Conservation (phyloP, 345 rosid genomes). For the Pistacia integerrima region DNA sequence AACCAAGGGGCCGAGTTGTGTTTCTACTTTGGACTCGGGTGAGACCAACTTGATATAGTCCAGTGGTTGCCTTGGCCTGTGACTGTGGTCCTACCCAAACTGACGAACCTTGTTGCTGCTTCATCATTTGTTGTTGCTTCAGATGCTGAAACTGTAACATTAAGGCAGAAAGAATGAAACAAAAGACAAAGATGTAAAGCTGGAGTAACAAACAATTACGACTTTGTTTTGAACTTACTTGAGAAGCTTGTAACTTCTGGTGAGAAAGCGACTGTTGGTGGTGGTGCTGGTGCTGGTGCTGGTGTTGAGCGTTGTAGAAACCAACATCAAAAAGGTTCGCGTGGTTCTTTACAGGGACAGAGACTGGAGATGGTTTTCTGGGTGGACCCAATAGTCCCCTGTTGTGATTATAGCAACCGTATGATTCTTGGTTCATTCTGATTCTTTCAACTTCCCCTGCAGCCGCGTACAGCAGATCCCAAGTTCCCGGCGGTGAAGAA, state of each 20-base stretch:
- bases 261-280: slow-evolving; percentile 41
- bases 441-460: slow-evolving; percentile 55
- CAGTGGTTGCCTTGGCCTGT: slow-evolving; percentile 19
- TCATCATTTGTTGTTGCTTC: slow-evolving; percentile 35
- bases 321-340: slow-evolving; percentile 21
- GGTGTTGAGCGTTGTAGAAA: slow-evolving; percentile 15
- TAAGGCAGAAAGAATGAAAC: background rate
- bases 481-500: slow-evolving; percentile 43
- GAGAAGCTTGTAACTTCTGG: slow-evolving; percentile 58
- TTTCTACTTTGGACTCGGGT: slow-evolving; percentile 15
- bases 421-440: slow-evolving; percentile 31
- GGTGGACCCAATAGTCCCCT: slow-evolving; percentile 35
- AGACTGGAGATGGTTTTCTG: slow-evolving; percentile 29
- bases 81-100: slow-evolving; percentile 33
- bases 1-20: slow-evolving; percentile 31
- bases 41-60: slow-evolving; percentile 12
- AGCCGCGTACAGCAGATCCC: slow-evolving; percentile 63
- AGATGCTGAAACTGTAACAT: slow-evolving; percentile 54
- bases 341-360: slow-evolving; percentile 33
- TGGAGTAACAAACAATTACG: background rate
- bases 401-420: slow-evolving; percentile 14
- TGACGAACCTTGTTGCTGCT: slow-evolving; percentile 22
- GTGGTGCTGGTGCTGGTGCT: slow-evolving; percentile 22
- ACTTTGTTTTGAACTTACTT: slow-evolving; percentile 34
- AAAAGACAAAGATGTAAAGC: background rate